Evolutionary conservation across 768 basidiomycete species (phyloP).

Genomic region (Kwoniella sp.): DNA sequence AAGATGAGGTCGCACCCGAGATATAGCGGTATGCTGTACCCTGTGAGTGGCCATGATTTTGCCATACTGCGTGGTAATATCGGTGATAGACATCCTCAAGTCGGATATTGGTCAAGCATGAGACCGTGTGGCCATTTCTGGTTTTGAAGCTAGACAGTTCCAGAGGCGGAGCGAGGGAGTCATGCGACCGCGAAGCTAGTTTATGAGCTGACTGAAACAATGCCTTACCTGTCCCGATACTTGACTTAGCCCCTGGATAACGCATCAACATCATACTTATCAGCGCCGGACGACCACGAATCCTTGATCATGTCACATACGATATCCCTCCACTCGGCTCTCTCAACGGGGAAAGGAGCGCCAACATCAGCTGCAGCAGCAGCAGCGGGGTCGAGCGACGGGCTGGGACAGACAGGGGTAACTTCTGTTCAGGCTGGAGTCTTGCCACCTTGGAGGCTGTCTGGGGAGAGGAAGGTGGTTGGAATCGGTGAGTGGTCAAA

Average conservation of each 20-base stretch:
- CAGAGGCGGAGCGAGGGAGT: too few relatives aligned
- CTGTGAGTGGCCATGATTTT: conserved; percentile 32
- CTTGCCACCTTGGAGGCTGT: conserved; percentile 40
- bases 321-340: conserved; percentile 27
- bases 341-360: conserved; percentile 21
- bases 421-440: neutral
- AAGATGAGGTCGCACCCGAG: conserved; percentile 24
- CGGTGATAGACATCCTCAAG: neutral
- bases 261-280: conserved; percentile 26
- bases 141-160: too few relatives aligned
- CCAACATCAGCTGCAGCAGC: neutral
- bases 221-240: too few relatives aligned
- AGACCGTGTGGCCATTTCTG: too few relatives aligned
- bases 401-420: neutral
- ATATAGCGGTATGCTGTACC: conserved; percentile 40
- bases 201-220: too few relatives aligned
- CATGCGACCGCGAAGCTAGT: too few relatives aligned
- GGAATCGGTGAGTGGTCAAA: conserved; percentile 40
- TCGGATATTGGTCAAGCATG: too few relatives aligned
- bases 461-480: conserved; percentile 36
- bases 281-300: conserved; percentile 33
- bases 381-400: neutral
- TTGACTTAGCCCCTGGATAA: conserved; percentile 34
- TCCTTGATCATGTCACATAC: conserved; percentile 27
- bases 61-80: too few relatives aligned